Percentiles rank a stretch among this genome's conserved stretches.
Conservation (phyloP, 73 alveolate species). For the Uronychia setigera region DNA sequence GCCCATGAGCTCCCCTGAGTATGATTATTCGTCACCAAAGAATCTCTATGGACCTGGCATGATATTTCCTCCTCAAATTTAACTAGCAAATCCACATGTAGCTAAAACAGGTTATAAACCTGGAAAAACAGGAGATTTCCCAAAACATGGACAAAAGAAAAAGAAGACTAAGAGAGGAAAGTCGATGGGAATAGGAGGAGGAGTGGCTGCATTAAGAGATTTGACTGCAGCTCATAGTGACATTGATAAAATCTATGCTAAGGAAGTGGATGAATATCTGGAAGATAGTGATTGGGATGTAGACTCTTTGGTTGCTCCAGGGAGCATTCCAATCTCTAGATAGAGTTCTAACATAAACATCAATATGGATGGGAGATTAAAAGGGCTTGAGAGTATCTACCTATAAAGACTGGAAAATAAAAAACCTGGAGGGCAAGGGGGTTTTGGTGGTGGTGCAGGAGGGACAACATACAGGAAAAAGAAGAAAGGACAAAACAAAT, state of each 20-base stretch:
- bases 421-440: constrained; percentile 13
- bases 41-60: neutral
- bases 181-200: constrained; percentile 3
- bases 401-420: constrained; percentile 59
- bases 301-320: constrained; percentile 4
- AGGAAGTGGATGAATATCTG: constrained; percentile 31
- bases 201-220: neutral
- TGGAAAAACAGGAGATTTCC: neutral
- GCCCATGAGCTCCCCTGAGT: neutral
- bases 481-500: neutral
- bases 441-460: neutral
- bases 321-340: constrained; percentile 20
- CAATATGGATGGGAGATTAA: constrained; percentile 22
- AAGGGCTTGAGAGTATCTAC: constrained; percentile 63
- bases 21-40: neutral
- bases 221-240: constrained; percentile 24
- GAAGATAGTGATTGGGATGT: constrained; percentile 32
- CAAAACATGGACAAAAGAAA: constrained; percentile 6
- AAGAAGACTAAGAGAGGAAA: constrained; percentile 15
- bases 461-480: neutral
- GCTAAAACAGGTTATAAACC: neutral
- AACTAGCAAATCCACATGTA: neutral
- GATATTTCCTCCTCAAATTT: neutral
- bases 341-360: neutral
- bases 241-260: constrained; percentile 26